A percentile compares a stretch with the other conserved stretches of the same genome.
Evolutionary conservation across 2,329 filamentous ascomycete species (phyloP).

Genomic region (Salinomyces thailandicus): DNA sequence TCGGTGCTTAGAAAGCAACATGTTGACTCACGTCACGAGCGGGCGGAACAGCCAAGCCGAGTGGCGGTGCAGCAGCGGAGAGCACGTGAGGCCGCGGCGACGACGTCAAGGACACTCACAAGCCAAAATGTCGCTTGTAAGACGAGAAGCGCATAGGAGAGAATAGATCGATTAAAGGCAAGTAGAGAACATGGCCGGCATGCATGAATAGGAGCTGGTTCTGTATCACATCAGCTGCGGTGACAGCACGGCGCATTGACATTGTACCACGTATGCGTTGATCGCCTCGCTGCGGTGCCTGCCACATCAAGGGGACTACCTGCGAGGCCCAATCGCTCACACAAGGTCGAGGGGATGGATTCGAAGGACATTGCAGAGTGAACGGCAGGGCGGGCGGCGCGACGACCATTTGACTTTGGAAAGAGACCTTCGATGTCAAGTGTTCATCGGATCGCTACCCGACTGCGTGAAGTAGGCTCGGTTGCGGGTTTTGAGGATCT

Average conservation of each 20-base stretch:
- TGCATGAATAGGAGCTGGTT: not conserved
- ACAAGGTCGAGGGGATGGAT: no score
- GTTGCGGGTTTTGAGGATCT: no score
- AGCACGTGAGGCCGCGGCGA: not conserved
- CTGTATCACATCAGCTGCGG: not conserved
- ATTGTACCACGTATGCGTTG: not conserved
- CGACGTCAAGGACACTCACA: not conserved
- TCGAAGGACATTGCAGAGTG: no score
- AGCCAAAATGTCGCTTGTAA: no score
- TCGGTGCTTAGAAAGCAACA: not conserved
- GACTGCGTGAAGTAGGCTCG: no score
- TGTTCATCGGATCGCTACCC: no score
- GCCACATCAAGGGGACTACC: not conserved
- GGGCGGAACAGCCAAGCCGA: no score
- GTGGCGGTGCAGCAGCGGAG: no score
- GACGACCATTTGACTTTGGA: no score
- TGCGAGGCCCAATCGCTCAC: no score
- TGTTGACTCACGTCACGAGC: not conserved
- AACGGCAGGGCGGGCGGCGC: no score
- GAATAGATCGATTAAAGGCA: not conserved
- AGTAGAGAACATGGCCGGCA: not conserved
- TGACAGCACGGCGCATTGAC: not conserved
- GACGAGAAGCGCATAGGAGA: not conserved
- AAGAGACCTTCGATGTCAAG: no score
- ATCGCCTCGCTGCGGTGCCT: not conserved